phyloP scores from a whole-genome alignment of 345 rosid genomes.

The Aegle marmelos region DNA sequence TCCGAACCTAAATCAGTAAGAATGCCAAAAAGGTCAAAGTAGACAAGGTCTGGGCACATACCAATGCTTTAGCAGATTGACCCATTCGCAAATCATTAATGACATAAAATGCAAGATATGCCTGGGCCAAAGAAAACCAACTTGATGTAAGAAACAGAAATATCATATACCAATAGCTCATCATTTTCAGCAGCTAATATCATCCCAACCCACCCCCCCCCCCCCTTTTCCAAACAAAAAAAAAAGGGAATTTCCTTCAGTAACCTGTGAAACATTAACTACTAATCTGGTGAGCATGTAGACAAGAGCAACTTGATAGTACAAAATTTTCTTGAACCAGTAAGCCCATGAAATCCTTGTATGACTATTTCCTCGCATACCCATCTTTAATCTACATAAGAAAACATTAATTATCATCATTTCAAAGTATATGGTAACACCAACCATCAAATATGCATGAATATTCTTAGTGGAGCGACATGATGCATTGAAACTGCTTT shows the following conservation, averaged over 20 bases:
- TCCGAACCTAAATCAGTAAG: not conserved
- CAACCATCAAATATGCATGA: not conserved
- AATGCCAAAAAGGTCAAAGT: not conserved
- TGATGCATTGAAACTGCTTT: not conserved
- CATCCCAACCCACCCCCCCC: not conserved
- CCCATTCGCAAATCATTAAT: slow-evolving; percentile 79
- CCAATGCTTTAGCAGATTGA: slow-evolving; percentile 91
- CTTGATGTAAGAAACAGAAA: slow-evolving; percentile 6
- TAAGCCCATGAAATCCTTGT: slow-evolving; percentile 79
- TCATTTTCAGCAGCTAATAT: not conserved
- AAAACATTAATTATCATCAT: not conserved
- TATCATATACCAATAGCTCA: not conserved
- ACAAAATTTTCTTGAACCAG: slow-evolving; percentile 81
- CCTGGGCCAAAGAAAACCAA: slow-evolving; percentile 47
- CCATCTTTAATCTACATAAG: slow-evolving; percentile 42
- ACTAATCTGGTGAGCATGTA: slow-evolving; percentile 82
- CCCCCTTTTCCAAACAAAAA: too few species aligned
- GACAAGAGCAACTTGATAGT: slow-evolving; percentile 88
- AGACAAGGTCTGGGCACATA: slow-evolving; percentile 27
- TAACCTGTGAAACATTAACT: slow-evolving; percentile 84
- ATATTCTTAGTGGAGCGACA: not conserved
- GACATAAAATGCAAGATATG: slow-evolving; percentile 93
- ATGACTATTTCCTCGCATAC: slow-evolving; percentile 33
- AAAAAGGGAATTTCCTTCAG: not conserved
- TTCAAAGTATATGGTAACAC: slow-evolving; percentile 1